These are phyloP conservation scores for Glaciozyma antarctica DNA, from an alignment of 768 basidiomycete genomes.

Conservation along the genomic window DNA sequence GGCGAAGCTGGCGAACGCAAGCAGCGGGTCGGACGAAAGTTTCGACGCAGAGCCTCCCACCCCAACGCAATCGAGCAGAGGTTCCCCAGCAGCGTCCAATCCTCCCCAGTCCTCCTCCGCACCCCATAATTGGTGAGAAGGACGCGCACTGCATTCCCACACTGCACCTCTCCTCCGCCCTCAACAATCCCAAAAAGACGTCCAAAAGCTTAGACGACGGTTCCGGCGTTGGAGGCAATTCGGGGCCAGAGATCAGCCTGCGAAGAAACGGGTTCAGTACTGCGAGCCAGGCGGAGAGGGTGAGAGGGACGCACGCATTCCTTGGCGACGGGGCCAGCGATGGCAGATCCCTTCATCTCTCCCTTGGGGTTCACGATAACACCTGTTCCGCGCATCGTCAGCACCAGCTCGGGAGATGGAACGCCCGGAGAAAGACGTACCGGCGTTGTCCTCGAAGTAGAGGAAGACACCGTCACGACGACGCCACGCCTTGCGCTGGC, in stretches of 20 bases:
- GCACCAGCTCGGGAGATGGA: neutral
- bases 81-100: no score
- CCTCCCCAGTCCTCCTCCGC: no score
- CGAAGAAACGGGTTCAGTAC: neutral
- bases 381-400: neutral
- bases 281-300: neutral
- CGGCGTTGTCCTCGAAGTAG: slow-evolving; percentile 49
- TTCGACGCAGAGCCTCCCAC: no score
- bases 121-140: no score
- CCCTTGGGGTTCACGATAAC: slow-evolving; percentile 32
- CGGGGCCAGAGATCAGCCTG: slow-evolving; percentile 69
- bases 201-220: slow-evolving; percentile 59
- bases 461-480: slow-evolving; percentile 97
- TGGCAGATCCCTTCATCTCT: slow-evolving; percentile 96
- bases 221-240: slow-evolving; percentile 98
- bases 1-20: no score
- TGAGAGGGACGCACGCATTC: slow-evolving; percentile 70
- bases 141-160: neutral
- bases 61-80: no score
- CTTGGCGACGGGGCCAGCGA: slow-evolving; percentile 95
- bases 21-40: no score
- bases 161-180: neutral
- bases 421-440: slow-evolving; percentile 5
- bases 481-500: slow-evolving; percentile 97
- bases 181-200: neutral